These are phyloP conservation scores for Botrytis hyacinthi DNA, from an alignment of 2,329 filamentous ascomycete species.

Conservation along the genomic window DNA sequence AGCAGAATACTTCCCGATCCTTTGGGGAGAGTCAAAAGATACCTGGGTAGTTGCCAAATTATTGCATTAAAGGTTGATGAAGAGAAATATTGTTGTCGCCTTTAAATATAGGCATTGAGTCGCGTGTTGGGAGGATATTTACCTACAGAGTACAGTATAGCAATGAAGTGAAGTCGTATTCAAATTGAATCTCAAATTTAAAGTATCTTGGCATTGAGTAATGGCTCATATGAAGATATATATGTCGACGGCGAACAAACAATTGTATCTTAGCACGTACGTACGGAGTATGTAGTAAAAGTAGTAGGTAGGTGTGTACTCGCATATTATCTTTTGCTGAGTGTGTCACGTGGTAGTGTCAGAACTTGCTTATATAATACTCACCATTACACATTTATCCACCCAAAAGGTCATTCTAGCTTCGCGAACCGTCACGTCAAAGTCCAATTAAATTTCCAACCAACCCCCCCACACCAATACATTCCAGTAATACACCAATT, in stretches of 20 bases:
- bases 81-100: neutral
- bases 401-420: neutral
- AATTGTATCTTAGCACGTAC: neutral
- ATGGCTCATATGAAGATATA: neutral
- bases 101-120: neutral
- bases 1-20: neutral
- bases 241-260: neutral
- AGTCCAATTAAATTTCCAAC: slow-evolving; percentile 13
- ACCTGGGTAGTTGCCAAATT: neutral
- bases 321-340: neutral
- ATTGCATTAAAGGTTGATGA: neutral
- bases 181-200: neutral
- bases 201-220: neutral
- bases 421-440: slow-evolving; percentile 3
- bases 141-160: neutral
- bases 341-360: neutral
- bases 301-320: neutral
- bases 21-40: neutral
- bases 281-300: neutral
- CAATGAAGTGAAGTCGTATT: neutral
- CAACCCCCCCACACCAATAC: slow-evolving; percentile 16
- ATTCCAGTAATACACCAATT: slow-evolving; percentile 3
- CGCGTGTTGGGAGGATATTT: neutral
- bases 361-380: neutral
- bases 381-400: neutral